Base-by-base conservation (phyloP, 305 asterid species). In the Solanum hybrid region DNA sequence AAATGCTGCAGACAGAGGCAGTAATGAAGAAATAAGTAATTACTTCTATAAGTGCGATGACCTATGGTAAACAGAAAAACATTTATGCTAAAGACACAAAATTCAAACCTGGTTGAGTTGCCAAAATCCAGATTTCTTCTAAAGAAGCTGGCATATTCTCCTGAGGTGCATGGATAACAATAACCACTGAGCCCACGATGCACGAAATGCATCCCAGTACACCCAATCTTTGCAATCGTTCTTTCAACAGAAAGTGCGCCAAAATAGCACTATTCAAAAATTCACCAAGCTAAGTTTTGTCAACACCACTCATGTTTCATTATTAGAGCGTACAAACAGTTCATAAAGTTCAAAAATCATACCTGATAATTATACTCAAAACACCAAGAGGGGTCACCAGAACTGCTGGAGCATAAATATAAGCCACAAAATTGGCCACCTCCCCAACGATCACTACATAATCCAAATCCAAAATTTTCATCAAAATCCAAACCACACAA, bases 381-480 rank as follows among this genome's bases (percentile, higher is more conserved):
- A 80, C 89, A 51, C 89, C 89, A 64, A 88, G 84, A 31, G 89
- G 89, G 31, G 89, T 88, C 51, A 88, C 89, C 60, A 88, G 86
- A 51, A 88, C 89, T 76, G 89, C 89, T n/a, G 89, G 89, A 45
- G 89, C 89, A 88, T 76, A 88, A 77, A 88, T 88, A 77, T 88
- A 88, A 88, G 89, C 89, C 45, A 88, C 76, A 77, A 88, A 88
- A 80, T 88, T 88, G 27, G 89, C 86, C 32, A 88, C 71, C 85
- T 88, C 89, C 15, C 89, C 89, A 88, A 64, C 14, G 45, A 77
- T 32, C 89, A 88, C 89, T 88, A 86, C 89, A 87, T 72, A 51
- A 73, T 82, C 29, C 87, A 75, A 42, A 38, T n/a, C n/a, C 10
- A 77, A 88, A 36, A 7, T n/a, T 31, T 72, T 87, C 8, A 72